Percentiles rank a stretch among this genome's conserved stretches.
Conservation (phyloP, 176 grass and related monocot genomes). For the Avena eriantha region DNA sequence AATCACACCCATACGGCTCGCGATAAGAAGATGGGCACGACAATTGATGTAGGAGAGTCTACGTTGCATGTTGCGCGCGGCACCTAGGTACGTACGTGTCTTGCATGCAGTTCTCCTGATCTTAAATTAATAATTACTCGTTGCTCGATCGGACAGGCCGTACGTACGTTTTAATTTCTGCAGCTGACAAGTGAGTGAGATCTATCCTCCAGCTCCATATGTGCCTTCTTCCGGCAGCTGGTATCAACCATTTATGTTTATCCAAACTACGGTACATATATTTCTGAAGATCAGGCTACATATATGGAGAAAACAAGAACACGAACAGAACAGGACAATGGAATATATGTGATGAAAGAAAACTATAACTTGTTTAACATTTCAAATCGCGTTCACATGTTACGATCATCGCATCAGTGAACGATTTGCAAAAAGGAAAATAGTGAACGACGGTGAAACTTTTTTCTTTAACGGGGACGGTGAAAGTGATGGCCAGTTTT, state of each 20-base stretch:
- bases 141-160: not conserved
- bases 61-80: not conserved
- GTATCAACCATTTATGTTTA: not conserved
- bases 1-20: not conserved
- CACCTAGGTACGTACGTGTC: constrained; percentile 2
- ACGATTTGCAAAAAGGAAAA: too few species aligned
- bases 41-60: not conserved
- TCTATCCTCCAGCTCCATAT: not conserved
- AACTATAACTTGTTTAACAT: too few species aligned
- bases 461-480: too few species aligned
- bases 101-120: not conserved
- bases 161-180: not conserved
- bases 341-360: too few species aligned
- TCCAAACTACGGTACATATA: not conserved
- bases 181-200: constrained; percentile 23
- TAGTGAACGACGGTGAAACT: too few species aligned
- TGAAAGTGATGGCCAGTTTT: too few species aligned
- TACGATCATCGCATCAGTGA: too few species aligned
- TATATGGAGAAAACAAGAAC: not conserved
- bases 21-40: constrained; percentile 18
- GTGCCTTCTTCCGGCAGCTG: not conserved
- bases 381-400: too few species aligned
- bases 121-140: not conserved
- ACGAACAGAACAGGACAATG: not conserved
- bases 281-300: not conserved